Evolutionary conservation across 805 yeast species (phyloP).

Genomic region (Candida namnaoensis): DNA sequence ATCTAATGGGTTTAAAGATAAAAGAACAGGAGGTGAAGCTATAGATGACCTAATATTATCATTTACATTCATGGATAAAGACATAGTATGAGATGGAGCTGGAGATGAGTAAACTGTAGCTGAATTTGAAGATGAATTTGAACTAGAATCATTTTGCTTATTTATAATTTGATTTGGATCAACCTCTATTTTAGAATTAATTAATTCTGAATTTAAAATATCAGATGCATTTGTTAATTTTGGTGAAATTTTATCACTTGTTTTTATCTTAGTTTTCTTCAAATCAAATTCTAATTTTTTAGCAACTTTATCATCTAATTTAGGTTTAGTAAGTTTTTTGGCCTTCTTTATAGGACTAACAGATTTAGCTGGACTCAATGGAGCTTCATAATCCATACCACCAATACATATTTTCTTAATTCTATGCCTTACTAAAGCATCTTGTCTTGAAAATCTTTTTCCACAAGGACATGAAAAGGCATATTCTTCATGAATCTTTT

Average conservation of each 20-base stretch:
- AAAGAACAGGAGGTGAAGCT: no score
- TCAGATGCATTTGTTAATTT: no score
- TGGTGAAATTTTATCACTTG: no score
- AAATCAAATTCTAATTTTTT: slow-evolving; percentile 12
- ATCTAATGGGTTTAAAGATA: no score
- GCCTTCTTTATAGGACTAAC: slow-evolving; percentile 5
- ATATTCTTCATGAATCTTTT: slow-evolving; percentile 74
- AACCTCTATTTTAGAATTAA: no score
- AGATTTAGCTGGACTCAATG: slow-evolving; percentile 2
- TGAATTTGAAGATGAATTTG: no score
- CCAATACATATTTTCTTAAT: slow-evolving; percentile 77
- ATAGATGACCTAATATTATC: no score
- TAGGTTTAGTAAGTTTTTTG: background rate
- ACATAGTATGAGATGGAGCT: background rate
- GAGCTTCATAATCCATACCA: slow-evolving; percentile 31
- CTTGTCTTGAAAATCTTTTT: slow-evolving; percentile 84
- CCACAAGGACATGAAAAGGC: slow-evolving; percentile 83
- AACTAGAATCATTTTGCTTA: background rate
- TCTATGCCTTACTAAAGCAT: slow-evolving; percentile 79
- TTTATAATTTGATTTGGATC: background rate
- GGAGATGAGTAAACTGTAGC: no score
- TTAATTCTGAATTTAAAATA: no score
- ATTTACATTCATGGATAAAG: no score
- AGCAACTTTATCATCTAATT: slow-evolving; percentile 12
- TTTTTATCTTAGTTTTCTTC: background rate